Evolutionary conservation across 2,329 filamentous ascomycete species (phyloP), one percentile per base, ranked within the genome.

Genomic region (Massarina eburnea): DNA sequence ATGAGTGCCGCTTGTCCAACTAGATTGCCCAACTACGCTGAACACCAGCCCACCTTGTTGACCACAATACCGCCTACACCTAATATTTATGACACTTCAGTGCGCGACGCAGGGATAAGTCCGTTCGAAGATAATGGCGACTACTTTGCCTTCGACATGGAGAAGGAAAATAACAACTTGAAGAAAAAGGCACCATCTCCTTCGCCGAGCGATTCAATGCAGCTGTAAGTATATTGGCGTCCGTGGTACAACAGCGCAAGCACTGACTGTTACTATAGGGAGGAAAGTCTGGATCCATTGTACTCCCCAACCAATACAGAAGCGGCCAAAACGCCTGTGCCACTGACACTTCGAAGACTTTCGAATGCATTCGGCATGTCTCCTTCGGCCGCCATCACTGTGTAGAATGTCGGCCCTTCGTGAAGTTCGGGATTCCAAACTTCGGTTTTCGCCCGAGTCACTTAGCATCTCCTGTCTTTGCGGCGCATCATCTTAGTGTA

Each of bases 11-110:
- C 71, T 5, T 73, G 64, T 46, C 71, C 72, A 1, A 74, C 67
- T 1, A 66, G 60, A 33, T 66, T 74, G 61, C 62, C 71, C 2
- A 62, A 43, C 21, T 58, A 61, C 37, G 48, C 58, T 15, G 61
- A 62, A 8, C 55, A 61, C 48, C 59, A 55, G 8, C 54, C 59
- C 21, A 70, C 69, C 2, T 55, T 64, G 26, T 48, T 75, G 37
- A 60, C 61, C 8, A 66, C 68, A 0, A 73, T 75, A 22, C 71
- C 71, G n/a, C 71, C 67, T 3, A 76, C 71, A 5, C 71, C 72
- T n/a, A 66, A 58, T 17, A 61, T 27, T 8, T 51, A 60, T 4
- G 63, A 65, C 6, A 46, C 50, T 7, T 42, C 55, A 14, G 45
- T 50, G 10, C 39, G 39, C 8, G 62, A 67, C 9, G 39, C 45